phyloP scores from a whole-genome alignment of 371 early-diverging fungal genomes.

The Mortierella sp. region DNA sequence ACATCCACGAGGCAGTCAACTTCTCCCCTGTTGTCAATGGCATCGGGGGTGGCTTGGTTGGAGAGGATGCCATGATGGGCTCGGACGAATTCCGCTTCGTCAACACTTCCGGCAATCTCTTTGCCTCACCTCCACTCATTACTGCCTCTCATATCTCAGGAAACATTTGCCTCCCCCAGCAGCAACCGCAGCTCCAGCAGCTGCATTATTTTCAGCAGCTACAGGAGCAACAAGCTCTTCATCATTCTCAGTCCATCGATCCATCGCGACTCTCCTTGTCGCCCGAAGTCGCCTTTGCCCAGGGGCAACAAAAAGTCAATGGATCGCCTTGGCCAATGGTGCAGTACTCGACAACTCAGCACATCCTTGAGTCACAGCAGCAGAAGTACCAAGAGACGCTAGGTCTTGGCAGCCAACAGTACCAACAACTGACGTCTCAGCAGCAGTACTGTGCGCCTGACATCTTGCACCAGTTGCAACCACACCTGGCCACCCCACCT shows the following conservation, averaged over 20 bases:
- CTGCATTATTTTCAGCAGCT: background rate
- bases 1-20: background rate
- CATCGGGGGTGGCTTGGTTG: background rate
- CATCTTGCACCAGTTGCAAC: background rate
- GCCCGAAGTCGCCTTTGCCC: background rate
- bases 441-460: background rate
- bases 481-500: background rate
- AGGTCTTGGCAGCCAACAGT: too few relatives aligned
- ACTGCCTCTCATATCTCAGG: background rate
- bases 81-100: background rate
- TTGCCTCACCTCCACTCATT: background rate
- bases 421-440: background rate
- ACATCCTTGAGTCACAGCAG: background rate
- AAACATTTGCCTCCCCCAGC: background rate
- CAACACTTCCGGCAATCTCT: background rate
- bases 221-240: background rate
- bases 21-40: background rate
- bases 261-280: background rate
- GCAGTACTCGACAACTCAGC: background rate
- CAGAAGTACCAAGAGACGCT: background rate
- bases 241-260: background rate
- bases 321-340: background rate
- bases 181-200: background rate
- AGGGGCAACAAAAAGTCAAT: background rate
- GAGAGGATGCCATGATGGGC: background rate